phyloP scores from a whole-genome alignment of 1,284 basidiomycete species.

The Inonotus obliquus region DNA sequence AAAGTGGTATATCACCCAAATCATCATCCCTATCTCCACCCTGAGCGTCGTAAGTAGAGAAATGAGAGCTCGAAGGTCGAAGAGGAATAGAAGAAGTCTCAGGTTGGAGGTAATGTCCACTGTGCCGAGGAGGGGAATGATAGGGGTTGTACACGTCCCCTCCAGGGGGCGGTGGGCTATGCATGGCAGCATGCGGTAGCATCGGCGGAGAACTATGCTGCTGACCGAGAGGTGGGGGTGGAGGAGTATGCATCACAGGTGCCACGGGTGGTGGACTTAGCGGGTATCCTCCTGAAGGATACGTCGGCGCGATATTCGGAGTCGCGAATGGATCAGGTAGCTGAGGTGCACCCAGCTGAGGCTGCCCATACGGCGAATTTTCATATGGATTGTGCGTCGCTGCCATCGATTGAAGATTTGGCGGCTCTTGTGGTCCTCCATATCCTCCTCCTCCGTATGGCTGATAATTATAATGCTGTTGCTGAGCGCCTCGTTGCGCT shows the following conservation, averaged over 20 bases:
- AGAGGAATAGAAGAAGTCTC: not conserved
- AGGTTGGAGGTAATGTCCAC: not conserved
- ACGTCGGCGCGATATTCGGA: not conserved
- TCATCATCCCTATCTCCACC: conserved; percentile 38
- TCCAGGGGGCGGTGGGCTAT: conserved; percentile 4
- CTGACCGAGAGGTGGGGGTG: not conserved
- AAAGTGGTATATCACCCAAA: conserved; percentile 60
- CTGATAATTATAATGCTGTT: conserved; percentile 9
- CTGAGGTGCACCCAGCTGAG: not conserved
- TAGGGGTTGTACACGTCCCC: conserved; percentile 13
- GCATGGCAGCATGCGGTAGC: conserved; percentile 7
- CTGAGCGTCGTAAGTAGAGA: conserved; percentile 34
- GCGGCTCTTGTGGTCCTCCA: conserved; percentile 8
- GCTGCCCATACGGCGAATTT: conserved; percentile 9
- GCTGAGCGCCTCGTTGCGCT: conserved; percentile 7
- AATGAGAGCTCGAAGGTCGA: conserved; percentile 14
- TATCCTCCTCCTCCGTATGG: conserved; percentile 2
- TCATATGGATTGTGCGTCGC: conserved; percentile 24
- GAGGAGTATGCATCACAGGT: conserved; percentile 10
- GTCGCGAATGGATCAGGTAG: conserved; percentile 17
- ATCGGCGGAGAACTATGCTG: not conserved
- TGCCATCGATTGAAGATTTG: conserved; percentile 1
- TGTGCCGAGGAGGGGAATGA: conserved; percentile 14
- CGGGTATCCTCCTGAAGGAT: conserved; percentile 1
- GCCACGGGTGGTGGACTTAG: not conserved